phyloP scores from a whole-genome alignment of 768 basidiomycete species.

The Neoboletus brunneissimus region DNA sequence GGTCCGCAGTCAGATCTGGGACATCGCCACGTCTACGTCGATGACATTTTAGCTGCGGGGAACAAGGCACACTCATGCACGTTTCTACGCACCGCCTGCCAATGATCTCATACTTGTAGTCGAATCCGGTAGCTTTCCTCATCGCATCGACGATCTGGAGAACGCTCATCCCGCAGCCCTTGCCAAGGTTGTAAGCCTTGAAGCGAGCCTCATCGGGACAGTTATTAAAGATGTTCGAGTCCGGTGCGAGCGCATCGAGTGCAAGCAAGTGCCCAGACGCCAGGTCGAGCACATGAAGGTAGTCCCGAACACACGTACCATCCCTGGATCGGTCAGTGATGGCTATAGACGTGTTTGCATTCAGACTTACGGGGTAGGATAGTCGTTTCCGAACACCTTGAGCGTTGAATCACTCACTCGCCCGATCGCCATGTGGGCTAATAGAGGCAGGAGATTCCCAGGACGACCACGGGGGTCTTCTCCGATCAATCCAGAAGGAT shows the following conservation, averaged over 20 bases:
- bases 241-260: constrained; percentile 70
- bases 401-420: constrained; percentile 66
- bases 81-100: constrained; percentile 70
- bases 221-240: constrained; percentile 56
- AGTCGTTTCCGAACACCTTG: constrained; percentile 95
- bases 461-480: constrained; percentile 97
- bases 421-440: constrained; percentile 93
- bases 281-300: constrained; percentile 90
- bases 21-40: constrained; percentile 81
- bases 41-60: background rate
- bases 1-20: constrained; percentile 94
- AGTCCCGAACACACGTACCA: constrained; percentile 97
- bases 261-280: constrained; percentile 93
- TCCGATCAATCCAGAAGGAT: constrained; percentile 91
- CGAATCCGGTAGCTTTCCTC: constrained; percentile 83
- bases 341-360: too few relatives aligned
- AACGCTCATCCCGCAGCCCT: constrained; percentile 88
- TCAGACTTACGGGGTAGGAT: constrained; percentile 77
- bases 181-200: constrained; percentile 97
- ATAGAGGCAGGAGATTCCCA: constrained; percentile 88
- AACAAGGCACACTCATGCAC: background rate
- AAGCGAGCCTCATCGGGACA: constrained; percentile 55
- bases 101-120: constrained; percentile 86
- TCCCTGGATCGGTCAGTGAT: constrained; percentile 49
- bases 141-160: constrained; percentile 94